Evolutionary conservation across 2,329 filamentous ascomycete species (phyloP), one percentile per base, ranked within the genome.

Genomic region (Neonectria magnoliae): DNA sequence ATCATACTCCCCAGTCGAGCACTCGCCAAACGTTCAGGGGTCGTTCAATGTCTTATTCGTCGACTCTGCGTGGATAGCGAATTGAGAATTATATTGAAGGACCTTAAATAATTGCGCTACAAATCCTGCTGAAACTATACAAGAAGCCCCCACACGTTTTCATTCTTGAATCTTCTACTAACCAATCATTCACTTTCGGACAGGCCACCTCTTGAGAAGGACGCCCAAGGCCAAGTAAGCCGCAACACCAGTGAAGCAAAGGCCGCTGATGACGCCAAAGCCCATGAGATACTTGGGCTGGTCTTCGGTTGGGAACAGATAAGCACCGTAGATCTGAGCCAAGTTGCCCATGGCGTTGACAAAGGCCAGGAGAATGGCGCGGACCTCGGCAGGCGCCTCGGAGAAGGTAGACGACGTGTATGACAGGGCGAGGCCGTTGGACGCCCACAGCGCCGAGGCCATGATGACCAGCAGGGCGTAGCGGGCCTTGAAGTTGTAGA

Each of bases 341-440:
- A 87, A 73, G 60, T 87, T 87, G 3, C 84, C 85, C 70, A 87
- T 78, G 0, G 84, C 84, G 69, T 88, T 87, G 54, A 88, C 82
- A 7, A 87, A 74, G 1, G 85, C 86, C 31, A 87, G 73, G 3
- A 50, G 78, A 77, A 63, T 85, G 78, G 59, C 82, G 81, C 84
- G 75, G 2, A 81, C 80, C 68, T 88, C 84, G 1, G 79, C 80
- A 20, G 79, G 77, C 79, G 87, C 83, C 16, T 77, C 73, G 1
- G 80, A 81, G 67, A 88, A 87, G 0, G 83, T 84, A 0, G 82
- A 81, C 3, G 83, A 83, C 0, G 84, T 83, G 62, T 84, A 88
- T 0, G 83, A 82, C 6, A 88, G 76, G 0, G 82, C 78, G 0
- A 85, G 77, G 1, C 81, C 85, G 68, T 88, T 88, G 0, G 83